Evolutionary conservation across 805 yeast genomes (phyloP).

Genomic region (Starmerella roubikii): DNA sequence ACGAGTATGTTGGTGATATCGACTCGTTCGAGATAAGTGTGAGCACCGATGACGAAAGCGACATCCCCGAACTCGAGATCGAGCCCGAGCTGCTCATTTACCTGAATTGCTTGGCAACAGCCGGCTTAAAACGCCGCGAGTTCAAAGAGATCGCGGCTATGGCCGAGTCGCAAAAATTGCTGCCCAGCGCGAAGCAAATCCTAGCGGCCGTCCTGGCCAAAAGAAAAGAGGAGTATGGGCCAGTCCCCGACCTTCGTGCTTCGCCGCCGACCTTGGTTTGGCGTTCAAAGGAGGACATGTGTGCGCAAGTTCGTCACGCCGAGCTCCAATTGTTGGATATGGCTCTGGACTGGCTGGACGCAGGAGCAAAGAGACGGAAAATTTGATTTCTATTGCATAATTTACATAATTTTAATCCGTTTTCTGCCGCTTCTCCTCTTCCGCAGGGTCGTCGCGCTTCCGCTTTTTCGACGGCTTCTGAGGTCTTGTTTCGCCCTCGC

Average conservation of each 20-base stretch:
- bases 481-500: slow-evolving; percentile 68
- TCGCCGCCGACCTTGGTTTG: slow-evolving; percentile 7
- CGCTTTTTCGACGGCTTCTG: slow-evolving; percentile 39
- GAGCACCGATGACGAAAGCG: slow-evolving; percentile 9
- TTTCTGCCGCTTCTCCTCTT: slow-evolving; percentile 4
- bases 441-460: slow-evolving; percentile 10
- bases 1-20: slow-evolving; percentile 6
- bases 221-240: slow-evolving; percentile 19
- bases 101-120: slow-evolving; percentile 7
- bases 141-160: slow-evolving; percentile 5
- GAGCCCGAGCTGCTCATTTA: slow-evolving; percentile 15
- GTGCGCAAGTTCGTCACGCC: slow-evolving; percentile 20
- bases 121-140: slow-evolving; percentile 9
- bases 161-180: slow-evolving; percentile 11
- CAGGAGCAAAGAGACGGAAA: not conserved
- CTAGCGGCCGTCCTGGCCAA: slow-evolving; percentile 10
- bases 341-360: slow-evolving; percentile 19
- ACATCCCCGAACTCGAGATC: slow-evolving; percentile 9
- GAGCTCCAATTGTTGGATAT: slow-evolving; percentile 21
- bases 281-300: slow-evolving; percentile 16
- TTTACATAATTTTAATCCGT: slow-evolving; percentile 7
- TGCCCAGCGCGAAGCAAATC: slow-evolving; percentile 8
- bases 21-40: slow-evolving; percentile 11
- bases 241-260: not conserved
- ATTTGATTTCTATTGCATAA: not conserved